phyloP scores from a whole-genome alignment of 345 rosid genomes.

The Rhodomyrtus tomentosa region DNA sequence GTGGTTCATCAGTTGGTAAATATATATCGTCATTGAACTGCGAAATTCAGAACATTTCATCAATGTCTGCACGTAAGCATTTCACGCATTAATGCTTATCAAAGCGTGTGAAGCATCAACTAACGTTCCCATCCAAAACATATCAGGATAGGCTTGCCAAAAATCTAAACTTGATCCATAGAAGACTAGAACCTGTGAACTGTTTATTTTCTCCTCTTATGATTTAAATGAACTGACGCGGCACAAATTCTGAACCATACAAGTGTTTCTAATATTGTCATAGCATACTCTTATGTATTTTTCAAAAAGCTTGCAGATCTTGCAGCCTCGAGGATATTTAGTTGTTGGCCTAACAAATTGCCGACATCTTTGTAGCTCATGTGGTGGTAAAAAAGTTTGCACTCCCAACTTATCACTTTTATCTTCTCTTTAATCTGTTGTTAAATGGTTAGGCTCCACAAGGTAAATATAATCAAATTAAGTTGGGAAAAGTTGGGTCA shows the following conservation, averaged over 20 bases:
- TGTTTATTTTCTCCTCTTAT: neutral
- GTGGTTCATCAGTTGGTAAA: slow-evolving; percentile 85
- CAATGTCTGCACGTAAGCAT: neutral
- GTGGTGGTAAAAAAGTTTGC: neutral
- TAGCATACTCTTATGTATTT: neutral
- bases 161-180: neutral
- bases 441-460: neutral
- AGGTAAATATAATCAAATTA: neutral
- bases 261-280: neutral
- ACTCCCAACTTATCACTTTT: neutral
- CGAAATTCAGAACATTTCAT: neutral
- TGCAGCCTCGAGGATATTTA: neutral
- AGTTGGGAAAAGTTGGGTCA: neutral
- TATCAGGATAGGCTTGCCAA: neutral
- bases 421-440: neutral
- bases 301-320: neutral
- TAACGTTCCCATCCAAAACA: neutral
- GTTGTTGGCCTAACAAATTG: neutral
- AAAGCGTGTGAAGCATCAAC: neutral
- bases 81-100: neutral
- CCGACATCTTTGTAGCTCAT: neutral
- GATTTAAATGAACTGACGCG: neutral
- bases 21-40: slow-evolving; percentile 85
- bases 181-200: neutral
- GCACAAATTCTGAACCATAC: neutral